Evolutionary conservation across 139 green algal species (phyloP).

Genomic region (Volvox reticuliferus): DNA sequence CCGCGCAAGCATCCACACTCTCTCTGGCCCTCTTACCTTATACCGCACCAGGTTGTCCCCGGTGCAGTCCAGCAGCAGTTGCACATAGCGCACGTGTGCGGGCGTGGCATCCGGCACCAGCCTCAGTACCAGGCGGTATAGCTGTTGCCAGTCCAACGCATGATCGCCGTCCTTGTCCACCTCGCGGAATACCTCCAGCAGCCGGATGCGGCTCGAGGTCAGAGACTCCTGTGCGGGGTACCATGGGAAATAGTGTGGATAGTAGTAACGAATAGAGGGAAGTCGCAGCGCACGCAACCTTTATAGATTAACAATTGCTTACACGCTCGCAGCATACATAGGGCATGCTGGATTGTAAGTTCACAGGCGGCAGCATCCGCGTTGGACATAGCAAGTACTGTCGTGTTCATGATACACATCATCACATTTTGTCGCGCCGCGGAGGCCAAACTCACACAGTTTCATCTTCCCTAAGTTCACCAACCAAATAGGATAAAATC

Average conservation of each 20-base stretch:
- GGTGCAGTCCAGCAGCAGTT: conserved; percentile 59
- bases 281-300: background rate
- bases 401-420: no score
- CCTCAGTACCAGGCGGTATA: conserved; percentile 52
- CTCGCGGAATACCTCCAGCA: conserved; percentile 64
- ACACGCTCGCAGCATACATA: no score
- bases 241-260: background rate
- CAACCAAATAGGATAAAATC: no score
- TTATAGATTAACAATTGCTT: no score
- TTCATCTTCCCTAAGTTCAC: no score
- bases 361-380: no score
- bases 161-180: conserved; percentile 52
- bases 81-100: conserved; percentile 57
- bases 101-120: conserved; percentile 57
- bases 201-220: conserved; percentile 42
- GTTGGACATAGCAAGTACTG: no score
- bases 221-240: conserved; percentile 44
- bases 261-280: background rate
- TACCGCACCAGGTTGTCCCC: conserved; percentile 46
- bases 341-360: no score
- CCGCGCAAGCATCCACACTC: background rate
- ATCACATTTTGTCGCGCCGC: no score
- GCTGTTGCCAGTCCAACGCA: conserved; percentile 44
- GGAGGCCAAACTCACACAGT: no score
- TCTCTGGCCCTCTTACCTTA: background rate